Conservation (phyloP, 768 basidiomycete species). For the Leccinellum rugosiceps region DNA sequence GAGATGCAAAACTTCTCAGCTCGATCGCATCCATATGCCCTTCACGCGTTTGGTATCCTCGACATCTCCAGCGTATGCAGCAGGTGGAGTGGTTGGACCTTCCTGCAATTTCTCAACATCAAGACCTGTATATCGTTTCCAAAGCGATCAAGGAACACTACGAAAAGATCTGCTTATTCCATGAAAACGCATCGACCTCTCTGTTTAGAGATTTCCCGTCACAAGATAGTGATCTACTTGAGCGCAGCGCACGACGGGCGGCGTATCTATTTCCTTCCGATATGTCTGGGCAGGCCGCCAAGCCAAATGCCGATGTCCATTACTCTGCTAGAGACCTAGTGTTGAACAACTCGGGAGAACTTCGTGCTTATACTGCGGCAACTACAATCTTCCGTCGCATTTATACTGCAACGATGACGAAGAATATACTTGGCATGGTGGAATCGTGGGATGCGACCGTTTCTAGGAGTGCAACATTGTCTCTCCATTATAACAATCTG, state of each 20-base stretch:
- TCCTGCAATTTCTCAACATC: conserved; percentile 27
- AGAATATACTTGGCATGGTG: not conserved
- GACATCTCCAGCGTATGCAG: conserved; percentile 37
- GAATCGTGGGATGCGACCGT: not conserved
- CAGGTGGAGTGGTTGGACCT: conserved; percentile 30
- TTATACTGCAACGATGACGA: not conserved
- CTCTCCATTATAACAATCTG: conserved; percentile 16
- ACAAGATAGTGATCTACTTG: conserved; percentile 5
- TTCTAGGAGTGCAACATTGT: not conserved
- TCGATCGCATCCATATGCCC: conserved; percentile 35
- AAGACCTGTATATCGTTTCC: conserved; percentile 19
- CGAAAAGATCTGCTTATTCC: conserved; percentile 7
- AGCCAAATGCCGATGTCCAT: not conserved
- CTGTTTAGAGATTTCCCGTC: not conserved
- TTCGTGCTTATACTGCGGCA: conserved; percentile 4
- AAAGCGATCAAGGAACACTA: conserved; percentile 27
- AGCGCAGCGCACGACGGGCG: conserved; percentile 11
- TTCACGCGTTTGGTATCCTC: conserved; percentile 6
- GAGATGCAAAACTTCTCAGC: conserved; percentile 30
- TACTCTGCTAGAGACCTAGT: conserved; percentile 12
- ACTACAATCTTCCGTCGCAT: not conserved
- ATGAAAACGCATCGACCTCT: not conserved
- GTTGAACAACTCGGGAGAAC: not conserved
- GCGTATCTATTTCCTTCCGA: conserved; percentile 9
- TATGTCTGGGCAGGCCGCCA: not conserved